Base-by-base conservation (phyloP, 1,284 basidiomycete genomes). In the Trichosporon coremiiforme region DNA sequence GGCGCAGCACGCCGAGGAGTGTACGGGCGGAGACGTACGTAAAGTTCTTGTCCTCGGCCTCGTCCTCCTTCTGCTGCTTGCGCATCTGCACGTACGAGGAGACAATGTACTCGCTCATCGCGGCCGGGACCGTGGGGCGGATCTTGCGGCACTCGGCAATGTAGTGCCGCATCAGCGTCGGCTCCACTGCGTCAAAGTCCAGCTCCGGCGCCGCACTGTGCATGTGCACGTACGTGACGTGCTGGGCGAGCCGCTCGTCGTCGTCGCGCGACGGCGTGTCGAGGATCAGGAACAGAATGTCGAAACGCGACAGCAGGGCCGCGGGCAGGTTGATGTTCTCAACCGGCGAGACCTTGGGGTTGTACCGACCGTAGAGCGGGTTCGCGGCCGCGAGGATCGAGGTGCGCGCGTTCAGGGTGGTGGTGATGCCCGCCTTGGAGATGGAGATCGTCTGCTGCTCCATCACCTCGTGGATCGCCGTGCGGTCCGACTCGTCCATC, bases 381-480 rank as follows among this genome's bases (percentile, higher is more conserved):
- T 99, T 99, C 57, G 97, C 97, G 8, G 97, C 97, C 0, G 97
- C 97, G 10, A 99, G 89, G 78, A 99, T 94, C 9, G 97, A 98
- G 0, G 96, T 98, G 50, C 97, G 90, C n/a, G 97, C 97, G 79
- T 99, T 99, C 47, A 99, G 87, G 0, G 97, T 99, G 0, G 97
- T 99, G 0, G 95, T 97, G 82, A 99, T 99, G 22, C 97, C 97
- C 2, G 97, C 97, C 85, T 99, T 99, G 60, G 95, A 95, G 76
- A 99, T 99, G 2, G 94, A 98, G 74, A 99, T 99, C 1, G 97
- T 99, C 84, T 99, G 96, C 81, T 99, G 96, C 83, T 99, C 96
- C 97, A 99, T 99, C 69, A 99, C 97, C 87, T 99, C 97, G 86
- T 99, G 97, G 74, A 99, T 99, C 13, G 97, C 94, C 0, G 97